Conservation (phyloP, 768 basidiomycete species). For the Lactifluus piperatus region DNA sequence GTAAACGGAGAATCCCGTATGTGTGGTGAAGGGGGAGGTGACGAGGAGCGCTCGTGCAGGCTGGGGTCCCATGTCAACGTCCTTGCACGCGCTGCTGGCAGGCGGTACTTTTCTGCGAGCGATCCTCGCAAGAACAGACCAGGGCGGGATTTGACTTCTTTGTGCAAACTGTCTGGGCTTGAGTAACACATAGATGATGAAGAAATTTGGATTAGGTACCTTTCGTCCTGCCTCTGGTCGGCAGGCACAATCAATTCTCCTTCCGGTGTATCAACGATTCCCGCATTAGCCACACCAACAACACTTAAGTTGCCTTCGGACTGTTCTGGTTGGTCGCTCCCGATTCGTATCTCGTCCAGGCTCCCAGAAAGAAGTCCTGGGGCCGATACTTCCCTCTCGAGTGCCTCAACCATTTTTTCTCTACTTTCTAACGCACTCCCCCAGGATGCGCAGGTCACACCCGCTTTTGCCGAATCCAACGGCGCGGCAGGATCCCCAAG, state of each 20-base stretch:
- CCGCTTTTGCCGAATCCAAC: background rate
- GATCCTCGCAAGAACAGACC: background rate
- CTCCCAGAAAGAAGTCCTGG: background rate
- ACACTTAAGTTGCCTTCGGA: background rate
- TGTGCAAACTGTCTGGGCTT: background rate
- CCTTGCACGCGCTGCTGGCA: conserved; percentile 6
- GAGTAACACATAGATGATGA: background rate
- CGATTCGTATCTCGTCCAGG: background rate
- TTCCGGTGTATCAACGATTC: background rate
- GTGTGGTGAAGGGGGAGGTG: background rate
- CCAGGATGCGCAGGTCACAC: conserved; percentile 1
- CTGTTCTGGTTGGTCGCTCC: background rate
- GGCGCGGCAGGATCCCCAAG: background rate
- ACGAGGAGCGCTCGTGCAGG: background rate
- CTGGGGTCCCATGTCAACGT: conserved; percentile 7
- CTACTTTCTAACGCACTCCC: background rate
- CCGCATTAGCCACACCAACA: background rate
- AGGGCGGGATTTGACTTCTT: conserved; percentile 7
- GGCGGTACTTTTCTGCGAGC: conserved; percentile 8
- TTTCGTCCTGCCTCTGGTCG: conserved; percentile 13
- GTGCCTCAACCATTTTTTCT: background rate
- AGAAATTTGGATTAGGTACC: background rate
- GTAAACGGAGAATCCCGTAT: background rate
- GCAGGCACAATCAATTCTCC: conserved; percentile 8
- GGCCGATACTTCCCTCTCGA: background rate